Evolutionary conservation across 345 rosid species (phyloP), one percentile per base, ranked within the genome.

Genomic region (Eucalyptus cloeziana): DNA sequence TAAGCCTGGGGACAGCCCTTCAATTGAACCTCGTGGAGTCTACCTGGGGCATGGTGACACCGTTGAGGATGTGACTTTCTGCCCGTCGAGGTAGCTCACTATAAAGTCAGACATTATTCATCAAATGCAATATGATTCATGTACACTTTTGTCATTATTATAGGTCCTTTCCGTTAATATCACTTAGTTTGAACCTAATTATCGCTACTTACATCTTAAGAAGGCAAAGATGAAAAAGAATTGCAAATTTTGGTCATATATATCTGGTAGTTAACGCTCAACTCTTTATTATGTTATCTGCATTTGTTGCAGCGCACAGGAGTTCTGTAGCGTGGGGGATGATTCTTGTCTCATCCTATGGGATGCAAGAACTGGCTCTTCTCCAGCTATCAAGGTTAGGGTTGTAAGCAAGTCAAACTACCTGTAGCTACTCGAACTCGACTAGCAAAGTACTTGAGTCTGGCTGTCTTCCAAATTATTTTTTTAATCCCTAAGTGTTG

Each of bases 311-410:
- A 90, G 97, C 71, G 88, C 90, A 37, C 94, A 90, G 92, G 96
- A 94, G 91, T 95, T 95, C 90, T 95, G 97, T 89, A 95, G 96
- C 87, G 95, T 94, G 14, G 97, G 96, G 49, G 97, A 95, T 92
- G 97, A 95, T 90, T 94, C 96, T 44, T 94, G 95, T 92, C 97
- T 95, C 88, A 92, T 94, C 67, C 89, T 95, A 47, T 95, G 97
- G 97, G 96, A 95, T 92, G 93, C 96, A 85, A 93, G 97, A 91
- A 86, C 90, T 85, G 95, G 96, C 67, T 54, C 92, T 80, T 49
- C 91, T 85, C 96, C 97, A 51, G 93, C 91, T 86, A 88, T 94
- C 91, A 95, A 94, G 97, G 97, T 95, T 56, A 25, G 43, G 56
- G 33, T 60, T 88, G 89, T 87, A 76, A 51, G 24, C 33, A 45